Evolutionary conservation across 495 filamentous ascomycete genomes (phyloP).

Genomic region (Monascus purpureus): DNA sequence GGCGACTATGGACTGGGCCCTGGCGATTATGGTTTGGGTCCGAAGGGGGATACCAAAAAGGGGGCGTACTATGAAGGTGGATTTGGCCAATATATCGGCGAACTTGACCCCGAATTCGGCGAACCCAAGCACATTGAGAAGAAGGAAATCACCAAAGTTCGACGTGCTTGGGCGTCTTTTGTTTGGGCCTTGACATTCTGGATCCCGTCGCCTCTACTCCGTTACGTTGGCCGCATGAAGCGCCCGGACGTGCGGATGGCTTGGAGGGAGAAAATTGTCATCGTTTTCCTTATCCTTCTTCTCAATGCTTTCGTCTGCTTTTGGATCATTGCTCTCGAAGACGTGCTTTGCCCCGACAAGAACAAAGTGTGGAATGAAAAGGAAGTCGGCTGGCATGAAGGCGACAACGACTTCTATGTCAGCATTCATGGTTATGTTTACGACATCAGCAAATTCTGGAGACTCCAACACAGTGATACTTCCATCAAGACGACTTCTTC

Average conservation of each 20-base stretch:
- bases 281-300: slow-evolving; percentile 66
- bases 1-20: no score
- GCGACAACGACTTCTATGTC: slow-evolving; percentile 70
- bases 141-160: slow-evolving; percentile 40
- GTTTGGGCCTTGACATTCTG: slow-evolving; percentile 87
- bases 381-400: slow-evolving; percentile 59
- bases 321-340: slow-evolving; percentile 81
- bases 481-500: slow-evolving; percentile 42
- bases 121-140: slow-evolving; percentile 65
- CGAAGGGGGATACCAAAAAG: slow-evolving; percentile 68
- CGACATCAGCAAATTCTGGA: slow-evolving; percentile 83
- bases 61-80: slow-evolving; percentile 52
- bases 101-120: slow-evolving; percentile 62
- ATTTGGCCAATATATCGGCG: slow-evolving; percentile 37
- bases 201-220: slow-evolving; percentile 78
- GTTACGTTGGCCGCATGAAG: slow-evolving; percentile 87
- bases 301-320: slow-evolving; percentile 80
- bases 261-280: slow-evolving; percentile 87
- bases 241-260: slow-evolving; percentile 92
- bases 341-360: slow-evolving; percentile 75
- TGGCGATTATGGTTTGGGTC: slow-evolving; percentile 79
- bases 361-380: slow-evolving; percentile 75
- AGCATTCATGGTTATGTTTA: slow-evolving; percentile 83
- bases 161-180: slow-evolving; percentile 64
- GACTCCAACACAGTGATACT: slow-evolving; percentile 63